These are phyloP conservation scores for Podaxis rugospora DNA, from an alignment of 768 basidiomycete genomes.

Conservation along the genomic window DNA sequence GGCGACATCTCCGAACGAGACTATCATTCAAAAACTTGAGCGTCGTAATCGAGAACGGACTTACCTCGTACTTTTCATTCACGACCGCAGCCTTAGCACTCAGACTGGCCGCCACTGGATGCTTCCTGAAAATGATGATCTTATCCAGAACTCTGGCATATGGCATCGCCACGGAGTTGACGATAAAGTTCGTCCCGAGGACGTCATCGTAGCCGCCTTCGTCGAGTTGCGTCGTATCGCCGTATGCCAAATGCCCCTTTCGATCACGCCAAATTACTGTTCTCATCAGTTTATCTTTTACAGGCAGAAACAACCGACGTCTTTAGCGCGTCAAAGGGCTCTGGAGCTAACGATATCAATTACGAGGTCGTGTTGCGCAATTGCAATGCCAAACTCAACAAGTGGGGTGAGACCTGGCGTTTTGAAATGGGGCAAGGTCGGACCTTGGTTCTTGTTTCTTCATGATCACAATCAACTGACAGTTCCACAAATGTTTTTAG, in stretches of 20 bases:
- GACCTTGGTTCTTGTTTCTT: slow-evolving; percentile 5
- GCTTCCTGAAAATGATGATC: slow-evolving; percentile 75
- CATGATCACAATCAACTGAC: background rate
- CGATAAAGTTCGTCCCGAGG: slow-evolving; percentile 59
- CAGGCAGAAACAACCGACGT: slow-evolving; percentile 80
- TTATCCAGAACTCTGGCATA: slow-evolving; percentile 59
- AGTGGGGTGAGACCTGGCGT: slow-evolving; percentile 73
- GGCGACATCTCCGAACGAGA: slow-evolving; percentile 51
- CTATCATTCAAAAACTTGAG: slow-evolving; percentile 62
- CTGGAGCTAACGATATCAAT: slow-evolving; percentile 54
- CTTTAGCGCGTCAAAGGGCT: slow-evolving; percentile 50
- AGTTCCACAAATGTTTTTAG: slow-evolving; percentile 28
- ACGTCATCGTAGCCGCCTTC: slow-evolving; percentile 76
- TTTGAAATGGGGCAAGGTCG: slow-evolving; percentile 68
- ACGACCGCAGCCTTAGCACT: slow-evolving; percentile 82
- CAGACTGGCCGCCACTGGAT: slow-evolving; percentile 87
- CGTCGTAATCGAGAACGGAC: slow-evolving; percentile 84
- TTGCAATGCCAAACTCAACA: slow-evolving; percentile 67
- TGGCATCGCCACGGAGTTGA: slow-evolving; percentile 68
- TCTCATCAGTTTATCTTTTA: slow-evolving; percentile 8
- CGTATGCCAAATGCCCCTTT: slow-evolving; percentile 37
- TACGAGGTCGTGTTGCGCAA: slow-evolving; percentile 68
- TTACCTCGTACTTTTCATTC: slow-evolving; percentile 81
- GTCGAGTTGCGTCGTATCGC: slow-evolving; percentile 75
- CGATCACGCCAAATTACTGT: background rate